Evolutionary conservation across 176 grass and related monocot species (phyloP).

Genomic region (Oryza meridionalis): DNA sequence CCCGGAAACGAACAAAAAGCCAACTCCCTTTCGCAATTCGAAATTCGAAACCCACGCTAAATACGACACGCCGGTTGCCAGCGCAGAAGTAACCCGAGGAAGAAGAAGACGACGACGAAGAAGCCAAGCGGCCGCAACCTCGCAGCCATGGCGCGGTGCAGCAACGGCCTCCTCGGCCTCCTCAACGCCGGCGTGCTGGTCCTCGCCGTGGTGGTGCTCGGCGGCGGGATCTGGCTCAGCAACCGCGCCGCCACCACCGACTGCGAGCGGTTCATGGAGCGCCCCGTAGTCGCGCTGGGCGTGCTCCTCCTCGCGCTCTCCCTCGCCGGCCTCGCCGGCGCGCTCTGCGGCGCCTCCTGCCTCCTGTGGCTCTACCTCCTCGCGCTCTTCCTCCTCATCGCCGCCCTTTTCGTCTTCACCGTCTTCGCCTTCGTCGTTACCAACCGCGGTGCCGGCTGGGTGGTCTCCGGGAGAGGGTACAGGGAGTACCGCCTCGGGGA

Average conservation of each 20-base stretch:
- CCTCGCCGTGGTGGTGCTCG: conserved; percentile 60
- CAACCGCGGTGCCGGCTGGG: conserved; percentile 68
- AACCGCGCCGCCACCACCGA: conserved; percentile 71
- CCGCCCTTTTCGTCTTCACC: conserved; percentile 72
- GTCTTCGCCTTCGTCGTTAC: conserved; percentile 87
- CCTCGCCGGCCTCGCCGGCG: conserved; percentile 62
- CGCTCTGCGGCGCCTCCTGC: conserved; percentile 73
- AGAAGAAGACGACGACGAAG: not conserved
- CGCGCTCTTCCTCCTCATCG: conserved; percentile 83
- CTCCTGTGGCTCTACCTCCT: conserved; percentile 93
- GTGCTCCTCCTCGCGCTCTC: conserved; percentile 68
- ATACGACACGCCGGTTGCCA: not conserved
- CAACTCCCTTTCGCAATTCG: conserved; percentile 16
- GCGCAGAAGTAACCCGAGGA: too few species aligned
- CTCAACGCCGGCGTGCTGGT: conserved; percentile 66
- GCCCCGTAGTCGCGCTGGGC: conserved; percentile 60
- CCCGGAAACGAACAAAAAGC: conserved; percentile 22
- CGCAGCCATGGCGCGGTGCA: conserved; percentile 62
- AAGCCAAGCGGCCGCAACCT: too few species aligned
- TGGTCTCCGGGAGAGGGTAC: conserved; percentile 61
- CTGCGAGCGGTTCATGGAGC: conserved; percentile 84
- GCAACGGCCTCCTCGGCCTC: conserved; percentile 72
- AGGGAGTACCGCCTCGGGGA: conserved; percentile 89
- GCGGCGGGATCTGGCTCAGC: conserved; percentile 72
- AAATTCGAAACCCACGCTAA: conserved; percentile 32